Percentiles rank a stretch among this genome's conserved stretches.
Evolutionary conservation across 805 yeast species (phyloP).

Genomic region (Candida rishiriensis): DNA sequence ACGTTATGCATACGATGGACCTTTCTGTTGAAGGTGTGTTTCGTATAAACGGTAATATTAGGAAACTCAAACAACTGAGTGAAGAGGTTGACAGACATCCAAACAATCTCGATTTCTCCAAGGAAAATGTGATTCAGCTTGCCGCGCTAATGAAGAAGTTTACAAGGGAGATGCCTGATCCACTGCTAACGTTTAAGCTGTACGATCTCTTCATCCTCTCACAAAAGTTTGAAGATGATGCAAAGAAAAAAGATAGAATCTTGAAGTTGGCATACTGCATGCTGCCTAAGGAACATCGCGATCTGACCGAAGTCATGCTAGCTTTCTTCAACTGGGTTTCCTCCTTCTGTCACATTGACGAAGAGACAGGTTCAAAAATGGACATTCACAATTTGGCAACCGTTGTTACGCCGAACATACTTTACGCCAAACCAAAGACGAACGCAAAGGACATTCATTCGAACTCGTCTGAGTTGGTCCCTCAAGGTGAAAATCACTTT

Average conservation of each 20-base stretch:
- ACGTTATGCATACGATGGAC: conserved; percentile 82
- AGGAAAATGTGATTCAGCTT: conserved; percentile 82
- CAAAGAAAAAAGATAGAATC: conserved; percentile 44
- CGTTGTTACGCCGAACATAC: conserved; percentile 88
- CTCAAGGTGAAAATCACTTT: conserved; percentile 67
- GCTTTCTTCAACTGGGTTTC: conserved; percentile 93
- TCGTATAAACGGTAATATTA: conserved; percentile 93
- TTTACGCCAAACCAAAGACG: conserved; percentile 51
- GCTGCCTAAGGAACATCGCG: conserved; percentile 78
- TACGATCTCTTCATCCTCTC: conserved; percentile 77
- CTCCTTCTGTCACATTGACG: conserved; percentile 89
- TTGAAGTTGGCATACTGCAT: conserved; percentile 65
- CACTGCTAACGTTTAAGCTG: conserved; percentile 70
- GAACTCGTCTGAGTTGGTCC: conserved; percentile 20
- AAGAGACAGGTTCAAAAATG: conserved; percentile 91
- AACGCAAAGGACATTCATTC: conserved; percentile 14
- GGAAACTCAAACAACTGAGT: conserved; percentile 67
- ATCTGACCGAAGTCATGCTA: conserved; percentile 78
- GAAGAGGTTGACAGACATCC: conserved; percentile 74
- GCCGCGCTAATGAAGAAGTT: conserved; percentile 92
- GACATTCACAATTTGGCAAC: conserved; percentile 93
- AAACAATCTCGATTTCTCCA: conserved; percentile 60
- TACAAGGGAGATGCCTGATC: conserved; percentile 88
- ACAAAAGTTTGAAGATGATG: conserved; percentile 45
- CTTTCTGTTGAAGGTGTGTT: conserved; percentile 95